Conservation (phyloP, 2,329 filamentous ascomycete species). For the Alternaria ethzedia region DNA sequence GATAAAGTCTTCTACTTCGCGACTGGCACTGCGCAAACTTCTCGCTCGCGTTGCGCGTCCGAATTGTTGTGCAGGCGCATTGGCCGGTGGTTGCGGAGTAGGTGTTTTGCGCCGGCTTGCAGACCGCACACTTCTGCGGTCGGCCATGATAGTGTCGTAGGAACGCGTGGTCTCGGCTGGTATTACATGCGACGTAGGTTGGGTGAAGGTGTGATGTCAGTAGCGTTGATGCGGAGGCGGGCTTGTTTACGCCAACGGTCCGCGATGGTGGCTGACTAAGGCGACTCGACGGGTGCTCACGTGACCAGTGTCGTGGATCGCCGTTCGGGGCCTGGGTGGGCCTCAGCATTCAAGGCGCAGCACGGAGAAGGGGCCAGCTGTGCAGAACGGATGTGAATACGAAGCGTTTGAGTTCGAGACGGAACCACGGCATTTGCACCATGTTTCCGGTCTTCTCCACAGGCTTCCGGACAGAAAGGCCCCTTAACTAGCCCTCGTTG, state of each 20-base stretch:
- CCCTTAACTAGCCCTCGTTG: slow-evolving; percentile 24
- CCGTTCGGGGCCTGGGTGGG: slow-evolving; percentile 7
- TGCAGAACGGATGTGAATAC: slow-evolving; percentile 16
- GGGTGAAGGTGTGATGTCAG: neutral
- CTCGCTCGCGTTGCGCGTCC: slow-evolving; percentile 37
- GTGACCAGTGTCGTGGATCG: slow-evolving; percentile 7
- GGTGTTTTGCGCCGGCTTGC: slow-evolving; percentile 44
- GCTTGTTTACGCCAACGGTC: slow-evolving; percentile 8
- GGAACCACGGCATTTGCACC: slow-evolving; percentile 12
- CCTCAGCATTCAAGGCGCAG: slow-evolving; percentile 1
- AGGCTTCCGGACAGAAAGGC: slow-evolving; percentile 8
- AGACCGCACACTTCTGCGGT: slow-evolving; percentile 40
- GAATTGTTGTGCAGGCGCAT: slow-evolving; percentile 22
- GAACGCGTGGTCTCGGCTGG: neutral
- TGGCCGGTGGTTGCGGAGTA: slow-evolving; percentile 35
- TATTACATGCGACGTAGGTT: slow-evolving; percentile 13
- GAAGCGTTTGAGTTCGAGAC: slow-evolving; percentile 21
- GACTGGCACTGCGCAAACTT: slow-evolving; percentile 50
- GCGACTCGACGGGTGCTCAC: slow-evolving; percentile 18
- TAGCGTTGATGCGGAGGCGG: slow-evolving; percentile 10
- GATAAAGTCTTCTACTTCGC: slow-evolving; percentile 38
- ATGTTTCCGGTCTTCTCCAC: slow-evolving; percentile 11
- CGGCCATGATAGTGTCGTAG: slow-evolving; percentile 34
- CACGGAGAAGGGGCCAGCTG: slow-evolving; percentile 30
- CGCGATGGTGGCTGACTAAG: slow-evolving; percentile 11